Evolutionary conservation across 306 rosid species (phyloP).

Genomic region (Cyclanthera cordifolia): DNA sequence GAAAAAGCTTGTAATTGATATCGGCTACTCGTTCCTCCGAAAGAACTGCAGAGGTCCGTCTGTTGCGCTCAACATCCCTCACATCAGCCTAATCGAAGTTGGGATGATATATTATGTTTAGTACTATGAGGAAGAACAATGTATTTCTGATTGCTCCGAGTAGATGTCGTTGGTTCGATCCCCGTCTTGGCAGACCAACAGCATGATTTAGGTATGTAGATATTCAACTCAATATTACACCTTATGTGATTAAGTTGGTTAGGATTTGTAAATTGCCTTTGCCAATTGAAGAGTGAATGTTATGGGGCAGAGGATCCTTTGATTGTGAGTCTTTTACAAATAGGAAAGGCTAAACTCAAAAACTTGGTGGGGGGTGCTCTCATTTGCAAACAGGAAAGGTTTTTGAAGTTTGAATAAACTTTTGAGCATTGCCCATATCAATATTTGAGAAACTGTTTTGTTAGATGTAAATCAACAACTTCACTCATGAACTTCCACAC

Average conservation of each 20-base stretch:
- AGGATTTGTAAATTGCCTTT: background rate
- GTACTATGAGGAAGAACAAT: slow-evolving; percentile 7
- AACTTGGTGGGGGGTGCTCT: no score
- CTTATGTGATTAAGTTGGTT: background rate
- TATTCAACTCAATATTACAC: background rate
- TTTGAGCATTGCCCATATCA: no score
- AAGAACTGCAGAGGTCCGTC: slow-evolving; percentile 84
- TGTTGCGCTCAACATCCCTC: slow-evolving; percentile 83
- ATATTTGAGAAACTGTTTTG: no score
- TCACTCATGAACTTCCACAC: no score
- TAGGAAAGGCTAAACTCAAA: no score
- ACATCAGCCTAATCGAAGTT: slow-evolving; percentile 77
- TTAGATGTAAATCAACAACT: no score
- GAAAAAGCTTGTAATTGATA: slow-evolving; percentile 58
- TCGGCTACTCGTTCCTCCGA: slow-evolving; percentile 67
- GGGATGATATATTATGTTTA: slow-evolving; percentile 88
- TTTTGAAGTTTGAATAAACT: no score
- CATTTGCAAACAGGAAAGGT: no score
- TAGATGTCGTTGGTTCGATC: background rate
- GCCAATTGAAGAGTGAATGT: background rate
- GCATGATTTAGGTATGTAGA: slow-evolving; percentile 3
- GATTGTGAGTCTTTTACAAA: no score
- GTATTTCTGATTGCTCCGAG: background rate
- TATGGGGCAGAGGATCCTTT: background rate
- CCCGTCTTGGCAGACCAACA: background rate